Base-by-base conservation (phyloP, 2,329 filamentous ascomycete genomes). In the Aspergillus melleus region DNA sequence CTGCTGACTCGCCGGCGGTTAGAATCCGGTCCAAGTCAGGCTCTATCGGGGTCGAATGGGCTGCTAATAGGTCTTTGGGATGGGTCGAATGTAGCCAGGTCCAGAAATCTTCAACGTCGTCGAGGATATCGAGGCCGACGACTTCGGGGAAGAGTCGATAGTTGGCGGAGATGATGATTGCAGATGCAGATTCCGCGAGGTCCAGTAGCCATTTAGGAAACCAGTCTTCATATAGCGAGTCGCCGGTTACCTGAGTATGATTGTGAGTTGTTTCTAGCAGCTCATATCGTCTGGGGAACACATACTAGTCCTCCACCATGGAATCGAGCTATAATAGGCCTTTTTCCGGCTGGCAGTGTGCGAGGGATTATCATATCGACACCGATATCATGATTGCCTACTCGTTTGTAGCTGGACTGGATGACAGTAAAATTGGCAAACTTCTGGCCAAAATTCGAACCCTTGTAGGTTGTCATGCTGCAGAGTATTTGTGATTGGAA, bases 71-170 rank as follows among this genome's bases (percentile, higher is more conserved):
- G n/a, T 44, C 36, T 6, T 42, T 44, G 9, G 22, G 36, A 9
- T 42, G 11, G 2, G 14, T 11, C 6, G 36, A 54, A 19, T 54
- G 52, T 4, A 54, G 19, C 32, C 36, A 54, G 0, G 36, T 19
- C 52, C 52, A 54, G 22, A 54, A 44, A 19, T 54, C 52, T n/a
- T 54, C 52, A 2, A 54, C 52, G 26, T 54, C 52, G 2, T 54
- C 52, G n/a, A 54, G 20, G 10, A 54, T 19, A 24, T 54, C 20
- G 2, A 54, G 36, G 24, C 52, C 52, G 8, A 19, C 39, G 6
- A 36, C 52, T 22, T 54, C 52, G 19, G 52, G 52, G 6, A 54
- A 24, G 16, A 54, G n/a, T 4, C 52, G 52, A n/a, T 54, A 54
- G 12, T 54, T 54, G 36, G 32, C 52, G 22, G 52, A 54, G 4